phyloP scores from a whole-genome alignment of 2,329 filamentous ascomycete genomes.

The Parastagonospora nodorum region DNA sequence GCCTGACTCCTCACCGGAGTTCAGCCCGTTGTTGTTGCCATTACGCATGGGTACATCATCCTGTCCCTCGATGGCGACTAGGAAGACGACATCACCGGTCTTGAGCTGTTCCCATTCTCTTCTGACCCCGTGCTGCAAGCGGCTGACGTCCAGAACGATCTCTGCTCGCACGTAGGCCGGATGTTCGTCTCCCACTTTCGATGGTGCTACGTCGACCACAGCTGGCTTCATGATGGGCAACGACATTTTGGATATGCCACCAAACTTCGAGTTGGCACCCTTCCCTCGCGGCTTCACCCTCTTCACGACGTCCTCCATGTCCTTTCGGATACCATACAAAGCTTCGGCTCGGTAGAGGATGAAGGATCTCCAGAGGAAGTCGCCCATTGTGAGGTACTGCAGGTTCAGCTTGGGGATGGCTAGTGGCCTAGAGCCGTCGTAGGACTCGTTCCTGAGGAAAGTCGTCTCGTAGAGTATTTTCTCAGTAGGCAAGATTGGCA shows the following conservation, averaged over 20 bases:
- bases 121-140: constrained; percentile 74
- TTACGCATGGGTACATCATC: constrained; percentile 60
- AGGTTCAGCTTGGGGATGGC: constrained; percentile 93
- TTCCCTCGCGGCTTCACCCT: constrained; percentile 73
- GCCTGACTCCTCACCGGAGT: constrained; percentile 66
- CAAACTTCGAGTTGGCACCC: constrained; percentile 71
- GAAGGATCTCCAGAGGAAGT: constrained; percentile 96
- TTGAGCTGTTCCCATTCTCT: constrained; percentile 89
- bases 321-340: constrained; percentile 91
- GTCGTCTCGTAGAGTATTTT: constrained; percentile 76
- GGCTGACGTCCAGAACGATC: constrained; percentile 80
- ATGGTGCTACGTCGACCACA: constrained; percentile 82
- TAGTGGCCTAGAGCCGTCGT: constrained; percentile 84
- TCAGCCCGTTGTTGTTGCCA: constrained; percentile 53
- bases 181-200: constrained; percentile 79
- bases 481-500: constrained; percentile 85
- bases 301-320: constrained; percentile 82
- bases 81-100: constrained; percentile 86
- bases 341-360: constrained; percentile 87
- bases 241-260: constrained; percentile 90
- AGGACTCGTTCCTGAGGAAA: constrained; percentile 80
- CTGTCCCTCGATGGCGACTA: constrained; percentile 74
- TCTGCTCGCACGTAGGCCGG: constrained; percentile 88
- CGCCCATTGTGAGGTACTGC: constrained; percentile 91
- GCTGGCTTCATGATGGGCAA: constrained; percentile 83